Evolutionary conservation across 2,329 filamentous ascomycete genomes (phyloP).

Genomic region (Onygena corvina): DNA sequence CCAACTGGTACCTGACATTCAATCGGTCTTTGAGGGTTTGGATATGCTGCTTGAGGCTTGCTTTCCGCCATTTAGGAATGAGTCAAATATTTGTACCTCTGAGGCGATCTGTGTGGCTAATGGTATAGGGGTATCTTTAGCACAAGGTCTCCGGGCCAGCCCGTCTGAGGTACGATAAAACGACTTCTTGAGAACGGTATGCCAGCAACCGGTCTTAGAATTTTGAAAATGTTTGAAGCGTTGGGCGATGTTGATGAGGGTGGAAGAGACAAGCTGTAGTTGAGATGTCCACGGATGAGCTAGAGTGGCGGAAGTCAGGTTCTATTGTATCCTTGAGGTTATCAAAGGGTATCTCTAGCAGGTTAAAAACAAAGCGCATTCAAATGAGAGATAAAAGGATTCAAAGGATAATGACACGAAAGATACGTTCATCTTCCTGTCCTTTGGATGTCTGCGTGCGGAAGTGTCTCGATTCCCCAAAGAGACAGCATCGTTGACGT

Average conservation of each 20-base stretch:
- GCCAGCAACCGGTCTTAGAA: not conserved
- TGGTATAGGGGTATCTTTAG: not conserved
- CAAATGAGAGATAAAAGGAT: not conserved
- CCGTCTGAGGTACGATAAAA: not conserved
- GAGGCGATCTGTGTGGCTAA: not conserved
- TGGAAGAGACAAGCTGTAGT: not conserved
- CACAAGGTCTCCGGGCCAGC: not conserved
- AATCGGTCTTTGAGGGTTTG: not conserved
- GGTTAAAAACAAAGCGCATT: not conserved
- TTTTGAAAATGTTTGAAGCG: not conserved
- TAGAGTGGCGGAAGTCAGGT: not conserved
- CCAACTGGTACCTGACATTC: not conserved
- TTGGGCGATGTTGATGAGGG: not conserved
- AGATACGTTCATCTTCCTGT: not conserved
- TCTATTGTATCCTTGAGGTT: not conserved
- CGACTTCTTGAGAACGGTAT: not conserved
- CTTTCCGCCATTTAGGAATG: not conserved
- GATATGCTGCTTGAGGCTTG: not conserved
- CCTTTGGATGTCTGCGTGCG: not conserved
- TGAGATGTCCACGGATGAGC: not conserved
- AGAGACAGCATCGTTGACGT: not conserved
- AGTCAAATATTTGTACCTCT: not conserved
- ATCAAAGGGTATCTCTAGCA: not conserved
- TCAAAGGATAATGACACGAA: not conserved
- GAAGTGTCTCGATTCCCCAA: not conserved